These are phyloP conservation scores for Balamuthia mandrillaris DNA, from an alignment of 208 protist species.

Conservation along the genomic window DNA sequence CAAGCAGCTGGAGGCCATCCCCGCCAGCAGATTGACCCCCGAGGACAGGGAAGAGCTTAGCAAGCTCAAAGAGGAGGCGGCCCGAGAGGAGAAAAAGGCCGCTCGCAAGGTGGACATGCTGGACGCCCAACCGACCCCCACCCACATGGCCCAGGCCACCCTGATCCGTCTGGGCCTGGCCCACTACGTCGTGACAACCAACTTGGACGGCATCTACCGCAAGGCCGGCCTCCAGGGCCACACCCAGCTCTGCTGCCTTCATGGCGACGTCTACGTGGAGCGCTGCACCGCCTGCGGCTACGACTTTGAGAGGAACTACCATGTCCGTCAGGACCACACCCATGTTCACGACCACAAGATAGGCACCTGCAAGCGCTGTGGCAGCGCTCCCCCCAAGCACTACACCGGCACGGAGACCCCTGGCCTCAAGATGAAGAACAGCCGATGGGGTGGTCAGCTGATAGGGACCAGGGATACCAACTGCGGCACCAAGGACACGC, in stretches of 20 bases:
- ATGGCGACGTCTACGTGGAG: conserved; percentile 58
- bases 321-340: conserved; percentile 18
- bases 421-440: background rate
- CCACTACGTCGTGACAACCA: conserved; percentile 52
- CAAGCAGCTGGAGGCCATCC: conserved; percentile 13
- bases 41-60: conserved; percentile 44
- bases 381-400: conserved; percentile 29
- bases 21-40: background rate
- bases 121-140: conserved; percentile 32
- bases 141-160: conserved; percentile 49
- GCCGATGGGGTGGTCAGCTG: background rate
- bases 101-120: conserved; percentile 4
- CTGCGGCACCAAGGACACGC: conserved; percentile 54
- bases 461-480: conserved; percentile 38
- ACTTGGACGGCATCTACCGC: conserved; percentile 51
- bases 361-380: conserved; percentile 34
- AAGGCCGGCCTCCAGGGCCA: conserved; percentile 47
- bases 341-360: conserved; percentile 54
- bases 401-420: background rate
- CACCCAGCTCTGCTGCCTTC: conserved; percentile 47
- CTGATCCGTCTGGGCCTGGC: conserved; percentile 37
- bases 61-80: conserved; percentile 32
- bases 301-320: conserved; percentile 58
- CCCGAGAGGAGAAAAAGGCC: conserved; percentile 32
- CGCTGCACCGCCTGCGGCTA: conserved; percentile 49